These are phyloP conservation scores for Ananas comosus DNA, from an alignment of 176 grass and related monocot species.

Conservation along the genomic window DNA sequence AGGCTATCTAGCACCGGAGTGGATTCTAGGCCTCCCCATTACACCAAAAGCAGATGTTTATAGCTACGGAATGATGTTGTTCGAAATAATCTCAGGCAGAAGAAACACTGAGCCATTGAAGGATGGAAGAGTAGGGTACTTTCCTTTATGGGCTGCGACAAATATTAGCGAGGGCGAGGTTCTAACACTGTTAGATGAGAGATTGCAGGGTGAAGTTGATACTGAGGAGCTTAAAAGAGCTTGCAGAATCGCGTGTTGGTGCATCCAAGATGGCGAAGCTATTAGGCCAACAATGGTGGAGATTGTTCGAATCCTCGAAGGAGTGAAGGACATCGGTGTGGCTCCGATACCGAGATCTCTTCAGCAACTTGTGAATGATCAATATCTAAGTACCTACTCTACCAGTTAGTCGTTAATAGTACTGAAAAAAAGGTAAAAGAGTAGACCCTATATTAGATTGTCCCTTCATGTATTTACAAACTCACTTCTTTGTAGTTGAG, in stretches of 20 bases:
- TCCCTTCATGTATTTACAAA: too few species aligned
- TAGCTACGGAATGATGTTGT: slow-evolving; percentile 40
- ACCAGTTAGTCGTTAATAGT: too few species aligned
- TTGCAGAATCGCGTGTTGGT: slow-evolving; percentile 36
- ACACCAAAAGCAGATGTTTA: slow-evolving; percentile 50
- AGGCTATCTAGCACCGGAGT: slow-evolving; percentile 49
- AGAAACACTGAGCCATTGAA: slow-evolving; percentile 22
- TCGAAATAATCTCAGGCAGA: slow-evolving; percentile 42
- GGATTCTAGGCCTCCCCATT: slow-evolving; percentile 31
- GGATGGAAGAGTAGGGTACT: slow-evolving; percentile 16
- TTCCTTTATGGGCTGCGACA: slow-evolving; percentile 34
- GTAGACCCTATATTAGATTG: too few species aligned
- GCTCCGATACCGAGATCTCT: slow-evolving; percentile 32
- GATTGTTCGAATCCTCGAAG: slow-evolving; percentile 44
- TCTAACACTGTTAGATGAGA: slow-evolving; percentile 33
- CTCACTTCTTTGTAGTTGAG: too few species aligned
- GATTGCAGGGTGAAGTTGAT: slow-evolving; percentile 25
- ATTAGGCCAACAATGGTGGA: slow-evolving; percentile 41
- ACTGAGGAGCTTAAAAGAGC: slow-evolving; percentile 34
- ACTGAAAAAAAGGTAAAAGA: too few species aligned
- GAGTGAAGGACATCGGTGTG: slow-evolving; percentile 15
- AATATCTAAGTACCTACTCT: too few species aligned
- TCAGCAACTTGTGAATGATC: slow-evolving; percentile 22
- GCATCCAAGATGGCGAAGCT: slow-evolving; percentile 20
- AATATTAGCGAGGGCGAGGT: slow-evolving; percentile 30